Conservation (phyloP, 176 grass and related monocot genomes). For the Oropetium thomaeum region DNA sequence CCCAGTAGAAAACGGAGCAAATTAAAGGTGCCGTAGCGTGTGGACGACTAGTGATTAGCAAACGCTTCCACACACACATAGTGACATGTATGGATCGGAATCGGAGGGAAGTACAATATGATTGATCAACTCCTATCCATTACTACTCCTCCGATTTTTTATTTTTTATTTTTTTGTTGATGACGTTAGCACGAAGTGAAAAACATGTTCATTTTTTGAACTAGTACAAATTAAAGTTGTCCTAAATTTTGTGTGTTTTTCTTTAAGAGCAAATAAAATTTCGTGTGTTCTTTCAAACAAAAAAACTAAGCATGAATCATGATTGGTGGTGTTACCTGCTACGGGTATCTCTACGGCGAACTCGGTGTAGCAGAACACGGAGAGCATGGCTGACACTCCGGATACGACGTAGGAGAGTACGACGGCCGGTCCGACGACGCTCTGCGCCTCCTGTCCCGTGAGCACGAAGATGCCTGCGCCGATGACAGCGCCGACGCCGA, state of each 20-base stretch:
- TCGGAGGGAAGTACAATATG: constrained; percentile 1
- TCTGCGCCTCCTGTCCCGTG: constrained; percentile 51
- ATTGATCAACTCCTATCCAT: background rate
- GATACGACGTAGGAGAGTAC: constrained; percentile 82
- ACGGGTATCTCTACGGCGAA: constrained; percentile 96
- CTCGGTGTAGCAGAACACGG: constrained; percentile 99
- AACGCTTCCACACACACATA: background rate
- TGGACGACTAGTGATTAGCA: constrained; percentile 17
- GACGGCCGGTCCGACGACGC: constrained; percentile 64
- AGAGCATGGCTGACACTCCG: constrained; percentile 94
- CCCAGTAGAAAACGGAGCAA: background rate
- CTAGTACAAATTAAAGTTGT: no score
- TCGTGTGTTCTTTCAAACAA: background rate
- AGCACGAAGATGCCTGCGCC: constrained; percentile 90
- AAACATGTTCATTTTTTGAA: no score
- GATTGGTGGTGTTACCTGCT: constrained; percentile 39
- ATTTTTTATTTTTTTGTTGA: no score
- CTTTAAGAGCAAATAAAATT: background rate
- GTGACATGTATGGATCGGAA: constrained; percentile 13
- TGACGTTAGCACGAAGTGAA: no score
- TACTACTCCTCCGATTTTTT: no score
- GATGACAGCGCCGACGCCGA: constrained; percentile 80
- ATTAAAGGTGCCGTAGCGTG: background rate
- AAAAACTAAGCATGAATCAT: no score
- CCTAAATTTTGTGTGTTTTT: background rate